phyloP scores from a whole-genome alignment of 768 basidiomycete species.

The Tricholomella constricta region DNA sequence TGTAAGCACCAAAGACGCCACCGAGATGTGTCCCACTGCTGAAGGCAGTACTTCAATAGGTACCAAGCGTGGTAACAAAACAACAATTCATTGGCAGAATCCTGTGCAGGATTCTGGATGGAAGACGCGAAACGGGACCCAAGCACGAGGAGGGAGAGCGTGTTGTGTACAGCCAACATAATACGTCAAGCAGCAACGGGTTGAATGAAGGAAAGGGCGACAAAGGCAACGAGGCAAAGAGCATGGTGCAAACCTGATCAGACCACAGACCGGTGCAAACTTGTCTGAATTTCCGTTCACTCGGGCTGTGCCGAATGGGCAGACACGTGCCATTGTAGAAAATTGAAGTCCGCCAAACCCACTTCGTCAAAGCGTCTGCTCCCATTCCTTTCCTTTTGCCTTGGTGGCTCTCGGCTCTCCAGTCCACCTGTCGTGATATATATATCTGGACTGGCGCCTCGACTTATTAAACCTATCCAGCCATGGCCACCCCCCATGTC shows the following conservation, averaged over 20 bases:
- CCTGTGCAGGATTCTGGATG: too few relatives aligned
- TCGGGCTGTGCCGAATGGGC: slow-evolving; percentile 14
- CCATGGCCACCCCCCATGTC: slow-evolving; percentile 83
- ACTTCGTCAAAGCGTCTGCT: slow-evolving; percentile 2
- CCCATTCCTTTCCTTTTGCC: slow-evolving; percentile 13
- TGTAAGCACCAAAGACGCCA: not conserved
- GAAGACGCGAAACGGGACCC: not conserved
- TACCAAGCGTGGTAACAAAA: not conserved
- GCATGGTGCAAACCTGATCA: not conserved
- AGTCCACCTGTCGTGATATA: slow-evolving; percentile 18
- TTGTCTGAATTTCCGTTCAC: not conserved
- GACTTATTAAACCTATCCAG: slow-evolving; percentile 10
- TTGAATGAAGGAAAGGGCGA: not conserved
- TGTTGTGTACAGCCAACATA: not conserved
- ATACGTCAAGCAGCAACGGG: not conserved
- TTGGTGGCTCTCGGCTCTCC: slow-evolving; percentile 21
- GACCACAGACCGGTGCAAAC: not conserved
- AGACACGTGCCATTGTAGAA: slow-evolving; percentile 18
- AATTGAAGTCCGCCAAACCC: slow-evolving; percentile 20
- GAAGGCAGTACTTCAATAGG: not conserved
- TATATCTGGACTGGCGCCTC: slow-evolving; percentile 27
- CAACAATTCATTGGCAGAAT: not conserved
- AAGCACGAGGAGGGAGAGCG: not conserved
- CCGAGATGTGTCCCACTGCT: not conserved
- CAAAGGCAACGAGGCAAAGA: not conserved